Percentiles rank a stretch among this genome's conserved stretches.
Evolutionary conservation across 106 monocot species (phyloP).

Genomic region (Agapanthus africanus): DNA sequence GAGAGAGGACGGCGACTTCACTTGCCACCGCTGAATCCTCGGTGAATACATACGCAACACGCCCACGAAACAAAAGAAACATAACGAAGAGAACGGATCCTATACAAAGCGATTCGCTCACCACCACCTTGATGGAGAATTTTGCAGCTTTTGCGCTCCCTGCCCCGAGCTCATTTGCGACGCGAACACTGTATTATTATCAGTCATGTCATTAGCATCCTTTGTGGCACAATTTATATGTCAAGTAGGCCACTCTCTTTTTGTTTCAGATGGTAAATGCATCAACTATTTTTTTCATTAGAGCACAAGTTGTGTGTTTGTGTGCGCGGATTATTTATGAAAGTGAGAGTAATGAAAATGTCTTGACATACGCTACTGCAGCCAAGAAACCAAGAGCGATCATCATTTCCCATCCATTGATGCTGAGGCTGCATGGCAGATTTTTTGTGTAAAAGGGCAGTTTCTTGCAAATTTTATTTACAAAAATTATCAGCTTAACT

Average conservation of each 20-base stretch:
- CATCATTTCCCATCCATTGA: constrained; percentile 95
- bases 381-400: constrained; percentile 71
- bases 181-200: constrained; percentile 30
- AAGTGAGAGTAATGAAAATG: too few species aligned
- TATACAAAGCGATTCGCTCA: constrained; percentile 29
- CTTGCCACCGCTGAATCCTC: constrained; percentile 29
- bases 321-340: too few species aligned
- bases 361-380: constrained; percentile 61
- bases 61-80: constrained; percentile 38
- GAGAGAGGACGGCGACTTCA: constrained; percentile 58
- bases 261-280: too few species aligned
- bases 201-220: too few species aligned
- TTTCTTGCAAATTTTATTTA: not conserved
- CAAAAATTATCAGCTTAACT: not conserved
- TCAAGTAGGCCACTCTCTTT: too few species aligned
- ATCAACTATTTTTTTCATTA: too few species aligned
- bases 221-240: too few species aligned
- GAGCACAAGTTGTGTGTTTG: too few species aligned
- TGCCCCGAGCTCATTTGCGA: constrained; percentile 77
- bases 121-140: constrained; percentile 43
- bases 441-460: too few species aligned
- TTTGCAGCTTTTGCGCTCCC: constrained; percentile 53
- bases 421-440: constrained; percentile 73
- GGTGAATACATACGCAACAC: constrained; percentile 59
- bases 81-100: constrained; percentile 42